phyloP scores from a whole-genome alignment of 2,329 filamentous ascomycete genomes.

The Stagonosporopsis tanaceti region DNA sequence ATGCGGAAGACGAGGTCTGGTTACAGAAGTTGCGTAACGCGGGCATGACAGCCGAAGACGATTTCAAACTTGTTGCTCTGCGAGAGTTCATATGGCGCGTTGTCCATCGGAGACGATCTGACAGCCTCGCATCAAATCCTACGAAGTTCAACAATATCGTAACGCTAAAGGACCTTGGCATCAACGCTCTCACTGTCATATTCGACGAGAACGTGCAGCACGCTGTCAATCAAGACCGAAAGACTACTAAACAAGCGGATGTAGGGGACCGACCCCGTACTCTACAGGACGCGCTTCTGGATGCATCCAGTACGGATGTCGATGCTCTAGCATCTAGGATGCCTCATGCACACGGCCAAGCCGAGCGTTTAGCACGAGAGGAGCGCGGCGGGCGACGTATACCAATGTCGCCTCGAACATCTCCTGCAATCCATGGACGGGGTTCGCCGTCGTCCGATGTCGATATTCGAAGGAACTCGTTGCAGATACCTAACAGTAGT shows the following conservation, averaged over 20 bases:
- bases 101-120: slow-evolving; percentile 72
- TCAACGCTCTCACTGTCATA: slow-evolving; percentile 88
- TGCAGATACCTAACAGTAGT: slow-evolving; percentile 39
- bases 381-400: slow-evolving; percentile 31
- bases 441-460: slow-evolving; percentile 43
- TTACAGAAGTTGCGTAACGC: slow-evolving; percentile 83
- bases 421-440: slow-evolving; percentile 21
- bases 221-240: slow-evolving; percentile 53
- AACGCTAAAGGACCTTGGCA: slow-evolving; percentile 74
- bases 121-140: slow-evolving; percentile 51
- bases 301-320: slow-evolving; percentile 89
- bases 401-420: slow-evolving; percentile 35
- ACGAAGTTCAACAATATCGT: slow-evolving; percentile 74
- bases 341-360: slow-evolving; percentile 51
- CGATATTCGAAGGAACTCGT: slow-evolving; percentile 46
- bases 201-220: slow-evolving; percentile 75
- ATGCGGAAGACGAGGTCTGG: slow-evolving; percentile 95
- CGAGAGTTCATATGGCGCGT: slow-evolving; percentile 92
- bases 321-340: slow-evolving; percentile 63
- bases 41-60: slow-evolving; percentile 82
- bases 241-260: slow-evolving; percentile 43
- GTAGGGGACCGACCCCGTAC: slow-evolving; percentile 66
- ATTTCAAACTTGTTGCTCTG: slow-evolving; percentile 85
- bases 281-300: slow-evolving; percentile 87
- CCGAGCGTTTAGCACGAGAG: slow-evolving; percentile 44